Percentiles rank a stretch among this genome's conserved stretches.
These are phyloP conservation scores for Physaria fendleri DNA, from an alignment of 345 rosid genomes.

Conservation along the genomic window DNA sequence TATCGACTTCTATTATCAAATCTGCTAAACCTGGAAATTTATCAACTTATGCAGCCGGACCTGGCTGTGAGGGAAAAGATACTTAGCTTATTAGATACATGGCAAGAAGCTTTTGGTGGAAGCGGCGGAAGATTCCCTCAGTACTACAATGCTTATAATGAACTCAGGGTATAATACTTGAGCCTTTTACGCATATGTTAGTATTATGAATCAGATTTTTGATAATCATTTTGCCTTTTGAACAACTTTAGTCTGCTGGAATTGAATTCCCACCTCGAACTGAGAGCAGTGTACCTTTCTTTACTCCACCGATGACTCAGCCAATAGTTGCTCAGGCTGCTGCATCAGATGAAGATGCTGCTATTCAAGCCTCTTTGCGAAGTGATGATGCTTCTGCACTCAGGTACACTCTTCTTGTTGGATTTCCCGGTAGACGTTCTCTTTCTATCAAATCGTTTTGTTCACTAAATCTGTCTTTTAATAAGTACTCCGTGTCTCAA, in stretches of 20 bases:
- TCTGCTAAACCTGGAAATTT: not conserved
- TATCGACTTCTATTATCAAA: not conserved
- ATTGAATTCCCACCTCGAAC: slow-evolving; percentile 87
- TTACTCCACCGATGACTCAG: slow-evolving; percentile 95
- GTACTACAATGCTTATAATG: slow-evolving; percentile 76
- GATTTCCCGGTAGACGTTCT: not conserved
- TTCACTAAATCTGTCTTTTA: not conserved
- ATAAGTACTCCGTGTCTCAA: not conserved
- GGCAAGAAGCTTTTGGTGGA: slow-evolving; percentile 81
- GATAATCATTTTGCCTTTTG: not conserved
- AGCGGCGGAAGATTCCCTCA: slow-evolving; percentile 79
- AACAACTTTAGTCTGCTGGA: slow-evolving; percentile 55
- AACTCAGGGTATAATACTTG: slow-evolving; percentile 55
- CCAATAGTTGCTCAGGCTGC: slow-evolving; percentile 44
- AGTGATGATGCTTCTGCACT: slow-evolving; percentile 82
- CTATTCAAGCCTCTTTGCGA: slow-evolving; percentile 82
- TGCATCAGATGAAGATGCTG: slow-evolving; percentile 77
- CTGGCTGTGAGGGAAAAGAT: slow-evolving; percentile 89
- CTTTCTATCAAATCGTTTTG: not conserved
- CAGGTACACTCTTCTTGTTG: slow-evolving; percentile 43
- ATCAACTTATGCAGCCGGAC: slow-evolving; percentile 66
- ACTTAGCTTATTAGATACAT: slow-evolving; percentile 49
- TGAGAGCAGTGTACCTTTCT: slow-evolving; percentile 76
- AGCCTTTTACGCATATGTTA: not conserved
- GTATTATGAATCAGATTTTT: not conserved